Base-by-base conservation (phyloP, 441 rosid genomes). In the Pelargonium fulgidum region DNA sequence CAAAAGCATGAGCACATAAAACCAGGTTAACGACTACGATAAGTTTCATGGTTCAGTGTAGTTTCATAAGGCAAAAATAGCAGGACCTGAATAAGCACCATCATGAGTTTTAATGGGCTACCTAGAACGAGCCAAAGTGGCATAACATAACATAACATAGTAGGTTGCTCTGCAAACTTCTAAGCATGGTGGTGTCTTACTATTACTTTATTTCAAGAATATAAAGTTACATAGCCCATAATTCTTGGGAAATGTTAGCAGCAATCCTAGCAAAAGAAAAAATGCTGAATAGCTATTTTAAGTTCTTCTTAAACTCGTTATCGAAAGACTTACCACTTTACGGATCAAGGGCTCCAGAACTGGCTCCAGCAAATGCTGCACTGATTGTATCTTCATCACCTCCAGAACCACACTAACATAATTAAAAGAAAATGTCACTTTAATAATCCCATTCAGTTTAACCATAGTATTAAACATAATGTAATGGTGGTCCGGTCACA, bases 321-420 rank as follows among this genome's bases (percentile, higher is more conserved):
- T 19, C 17, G 24, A 61, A 44, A 33, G 42, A 75, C 91, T 5
- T 84, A 91, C 96, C 96, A 93, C 99, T 77, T 86, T 84, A 54
- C 99, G 96, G 68, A 93, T 86, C 79, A 93, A 81, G 14, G 99
- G 99, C 85, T 91, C 98, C 59, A 93, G 79, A 85, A 85, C 81
- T 1, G 94, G 96, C 81, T 89, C 98, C 73, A 93, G 84, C 68
- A 83, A 77, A 73, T 81, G 87, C 76, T 89, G 85, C 69, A 88
- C 84, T 4, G 93, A 84, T 62, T 83, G 87, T 80, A 85, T 73
- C 81, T 85, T 88, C 83, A 93, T 87, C 70, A 88, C 96, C 75
- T 93, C 99, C 72, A 88, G 89, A 72, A 93, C 96, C 85, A 87
- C 97, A 85, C 99, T 93, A 52, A 82, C 62, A 80, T 45, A 13